Evolutionary conservation across 202 grass and related monocot genomes (phyloP).

Genomic region (Cymbopogon flexuosus): DNA sequence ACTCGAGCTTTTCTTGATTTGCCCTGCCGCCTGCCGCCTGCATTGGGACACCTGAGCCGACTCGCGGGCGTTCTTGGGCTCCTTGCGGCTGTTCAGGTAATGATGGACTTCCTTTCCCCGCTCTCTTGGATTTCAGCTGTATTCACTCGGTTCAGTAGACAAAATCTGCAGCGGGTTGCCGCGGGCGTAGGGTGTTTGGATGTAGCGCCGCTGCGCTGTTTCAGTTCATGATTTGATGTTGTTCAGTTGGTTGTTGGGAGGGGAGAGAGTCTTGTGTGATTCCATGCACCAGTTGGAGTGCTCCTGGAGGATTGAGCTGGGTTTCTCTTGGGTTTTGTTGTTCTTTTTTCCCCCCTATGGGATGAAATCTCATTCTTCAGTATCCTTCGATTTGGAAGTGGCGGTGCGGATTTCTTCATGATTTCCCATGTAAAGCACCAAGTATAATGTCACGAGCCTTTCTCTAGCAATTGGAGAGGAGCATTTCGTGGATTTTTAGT

Average conservation of each 20-base stretch:
- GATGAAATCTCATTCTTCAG: background rate
- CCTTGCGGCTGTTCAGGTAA: conserved; percentile 27
- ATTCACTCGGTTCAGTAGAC: background rate
- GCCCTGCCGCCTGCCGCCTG: background rate
- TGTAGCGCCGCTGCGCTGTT: background rate
- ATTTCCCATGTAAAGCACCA: too few species aligned
- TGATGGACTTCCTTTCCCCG: background rate
- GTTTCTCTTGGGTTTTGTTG: background rate
- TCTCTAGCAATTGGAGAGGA: too few species aligned
- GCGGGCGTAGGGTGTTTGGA: background rate
- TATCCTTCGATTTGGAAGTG: background rate
- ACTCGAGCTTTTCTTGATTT: conserved; percentile 24
- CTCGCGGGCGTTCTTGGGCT: conserved; percentile 16
- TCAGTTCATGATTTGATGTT: background rate
- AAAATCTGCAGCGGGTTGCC: conserved; percentile 6
- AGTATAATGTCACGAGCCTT: too few species aligned
- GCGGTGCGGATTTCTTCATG: too few species aligned
- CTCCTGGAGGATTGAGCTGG: background rate
- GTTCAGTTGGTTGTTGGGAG: background rate
- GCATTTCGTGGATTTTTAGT: background rate
- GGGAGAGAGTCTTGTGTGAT: background rate
- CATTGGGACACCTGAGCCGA: conserved; percentile 17
- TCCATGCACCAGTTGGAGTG: background rate
- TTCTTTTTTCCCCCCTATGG: background rate
- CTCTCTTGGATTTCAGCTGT: background rate